phyloP scores from a whole-genome alignment of 2,329 filamentous ascomycete genomes.

The Clonostachys sp. region DNA sequence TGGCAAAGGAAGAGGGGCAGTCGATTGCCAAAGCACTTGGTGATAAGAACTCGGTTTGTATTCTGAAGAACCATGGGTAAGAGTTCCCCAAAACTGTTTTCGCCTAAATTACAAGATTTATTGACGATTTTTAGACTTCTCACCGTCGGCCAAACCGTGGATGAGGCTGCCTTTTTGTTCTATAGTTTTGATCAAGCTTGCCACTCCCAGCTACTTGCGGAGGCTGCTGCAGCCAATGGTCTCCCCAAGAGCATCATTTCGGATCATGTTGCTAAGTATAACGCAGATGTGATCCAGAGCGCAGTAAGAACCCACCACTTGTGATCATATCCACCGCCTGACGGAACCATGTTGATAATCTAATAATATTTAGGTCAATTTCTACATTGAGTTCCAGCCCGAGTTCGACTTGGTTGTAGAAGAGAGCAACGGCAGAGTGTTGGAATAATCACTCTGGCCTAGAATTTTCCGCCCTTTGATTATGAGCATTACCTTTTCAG shows the following conservation, averaged over 20 bases:
- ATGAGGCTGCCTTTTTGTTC: slow-evolving; percentile 68
- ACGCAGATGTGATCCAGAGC: slow-evolving; percentile 12
- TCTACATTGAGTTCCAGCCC: slow-evolving; percentile 2
- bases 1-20: slow-evolving; percentile 59
- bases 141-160: slow-evolving; percentile 63
- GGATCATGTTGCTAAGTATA: slow-evolving; percentile 33
- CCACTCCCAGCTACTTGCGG: slow-evolving; percentile 60
- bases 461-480: too few relatives aligned
- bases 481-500: too few relatives aligned
- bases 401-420: background rate
- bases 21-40: slow-evolving; percentile 60
- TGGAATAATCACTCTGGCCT: background rate
- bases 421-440: background rate
- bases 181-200: slow-evolving; percentile 64
- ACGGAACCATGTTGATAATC: too few relatives aligned
- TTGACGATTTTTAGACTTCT: slow-evolving; percentile 36
- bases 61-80: slow-evolving; percentile 60
- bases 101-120: too few relatives aligned
- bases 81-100: too few relatives aligned
- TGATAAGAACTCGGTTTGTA: slow-evolving; percentile 45
- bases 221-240: slow-evolving; percentile 44
- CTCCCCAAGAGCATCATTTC: slow-evolving; percentile 27
- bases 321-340: too few relatives aligned
- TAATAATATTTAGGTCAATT: too few relatives aligned
- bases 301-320: background rate